Percentiles rank a stretch among this genome's conserved stretches.
phyloP scores from a whole-genome alignment of 2,329 filamentous ascomycete species.

The Thielaviopsis ethacetica region DNA sequence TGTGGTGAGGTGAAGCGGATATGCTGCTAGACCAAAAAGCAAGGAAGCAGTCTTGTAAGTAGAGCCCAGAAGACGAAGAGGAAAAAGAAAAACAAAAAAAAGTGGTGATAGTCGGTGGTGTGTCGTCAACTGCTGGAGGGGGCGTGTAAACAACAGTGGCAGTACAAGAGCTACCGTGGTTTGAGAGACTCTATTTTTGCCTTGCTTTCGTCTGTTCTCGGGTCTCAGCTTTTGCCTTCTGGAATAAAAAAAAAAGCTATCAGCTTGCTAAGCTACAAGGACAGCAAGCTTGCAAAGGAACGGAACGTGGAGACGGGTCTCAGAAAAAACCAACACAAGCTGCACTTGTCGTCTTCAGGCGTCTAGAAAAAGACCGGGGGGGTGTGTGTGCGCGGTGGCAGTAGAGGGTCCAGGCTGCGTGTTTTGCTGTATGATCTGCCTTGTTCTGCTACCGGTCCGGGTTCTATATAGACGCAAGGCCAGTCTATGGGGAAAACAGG shows the following conservation, averaged over 20 bases:
- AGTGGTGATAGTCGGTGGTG: not conserved
- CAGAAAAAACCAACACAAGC: not conserved
- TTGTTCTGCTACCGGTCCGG: not conserved
- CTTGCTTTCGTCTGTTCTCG: not conserved
- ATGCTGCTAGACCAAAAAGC: no score
- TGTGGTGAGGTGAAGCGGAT: no score
- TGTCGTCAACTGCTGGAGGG: not conserved
- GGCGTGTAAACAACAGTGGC: not conserved
- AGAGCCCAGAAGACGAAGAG: not conserved
- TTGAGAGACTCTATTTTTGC: not conserved
- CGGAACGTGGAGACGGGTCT: not conserved
- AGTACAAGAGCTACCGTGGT: not conserved
- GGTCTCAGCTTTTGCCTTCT: not conserved
- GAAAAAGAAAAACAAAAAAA: not conserved
- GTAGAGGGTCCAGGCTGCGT: not conserved
- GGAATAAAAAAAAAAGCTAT: not conserved
- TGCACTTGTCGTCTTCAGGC: not conserved
- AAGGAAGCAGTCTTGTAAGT: no score
- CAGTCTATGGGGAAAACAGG: not conserved
- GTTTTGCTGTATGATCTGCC: not conserved
- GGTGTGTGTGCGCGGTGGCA: not conserved
- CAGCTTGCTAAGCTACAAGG: not conserved
- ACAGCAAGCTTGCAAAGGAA: not conserved
- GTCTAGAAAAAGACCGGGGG: not conserved
- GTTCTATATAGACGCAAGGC: not conserved